Percentiles rank a stretch among this genome's conserved stretches.
phyloP scores from a whole-genome alignment of 208 protist species.

The Tritrichomonas musculus region DNA sequence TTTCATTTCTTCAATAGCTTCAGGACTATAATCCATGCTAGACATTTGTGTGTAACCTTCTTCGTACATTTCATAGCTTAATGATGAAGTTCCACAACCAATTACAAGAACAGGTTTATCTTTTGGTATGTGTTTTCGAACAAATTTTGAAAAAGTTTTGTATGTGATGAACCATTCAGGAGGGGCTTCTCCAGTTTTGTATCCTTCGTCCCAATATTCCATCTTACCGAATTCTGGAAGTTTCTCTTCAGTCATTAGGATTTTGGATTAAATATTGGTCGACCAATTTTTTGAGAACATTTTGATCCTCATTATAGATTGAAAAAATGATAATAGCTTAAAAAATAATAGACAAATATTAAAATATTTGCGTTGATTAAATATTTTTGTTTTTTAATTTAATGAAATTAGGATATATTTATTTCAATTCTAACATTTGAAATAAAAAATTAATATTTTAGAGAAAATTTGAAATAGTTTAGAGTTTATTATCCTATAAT shows the following conservation, averaged over 20 bases:
- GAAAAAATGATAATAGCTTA: too few species aligned
- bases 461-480: too few species aligned
- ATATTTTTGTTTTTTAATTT: too few species aligned
- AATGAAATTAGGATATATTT: too few species aligned
- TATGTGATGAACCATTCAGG: background rate
- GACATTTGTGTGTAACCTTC: background rate
- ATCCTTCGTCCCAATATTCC: background rate
- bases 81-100: background rate
- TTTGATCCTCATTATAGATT: too few species aligned
- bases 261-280: too few species aligned
- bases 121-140: background rate
- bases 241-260: background rate
- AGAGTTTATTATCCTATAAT: too few species aligned
- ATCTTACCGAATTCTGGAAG: background rate
- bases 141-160: background rate
- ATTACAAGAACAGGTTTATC: conserved; percentile 1
- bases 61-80: background rate
- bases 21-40: background rate
- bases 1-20: conserved; percentile 33
- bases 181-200: background rate
- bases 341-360: too few species aligned
- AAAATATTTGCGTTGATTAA: too few species aligned
- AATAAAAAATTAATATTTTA: too few species aligned
- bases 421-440: too few species aligned
- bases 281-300: too few species aligned